These are phyloP conservation scores for Ustilago curta DNA, from an alignment of 1,284 basidiomycete species.

Conservation along the genomic window DNA sequence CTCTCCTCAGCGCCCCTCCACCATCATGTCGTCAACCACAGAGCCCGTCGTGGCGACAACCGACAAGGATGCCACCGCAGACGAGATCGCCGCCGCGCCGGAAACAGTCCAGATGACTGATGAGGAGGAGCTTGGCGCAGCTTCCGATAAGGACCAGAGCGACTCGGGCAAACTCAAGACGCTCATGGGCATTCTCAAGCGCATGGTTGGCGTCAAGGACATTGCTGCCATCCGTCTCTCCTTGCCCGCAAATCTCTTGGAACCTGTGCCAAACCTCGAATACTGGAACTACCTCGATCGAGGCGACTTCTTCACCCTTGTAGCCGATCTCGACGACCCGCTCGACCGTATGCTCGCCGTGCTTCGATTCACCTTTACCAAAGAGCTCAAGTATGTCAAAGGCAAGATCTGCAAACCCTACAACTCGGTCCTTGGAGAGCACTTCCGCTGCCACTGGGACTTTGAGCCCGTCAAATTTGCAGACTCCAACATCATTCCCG, in stretches of 20 bases:
- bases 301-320: constrained; percentile 84
- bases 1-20: too few relatives aligned
- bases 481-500: constrained; percentile 54
- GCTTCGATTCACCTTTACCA: constrained; percentile 85
- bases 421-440: constrained; percentile 69
- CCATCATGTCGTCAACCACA: constrained; percentile 29
- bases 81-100: constrained; percentile 53
- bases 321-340: constrained; percentile 89
- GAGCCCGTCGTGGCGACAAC: constrained; percentile 26
- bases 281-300: constrained; percentile 85
- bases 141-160: constrained; percentile 57
- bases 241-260: constrained; percentile 66
- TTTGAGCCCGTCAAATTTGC: constrained; percentile 45
- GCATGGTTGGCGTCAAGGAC: constrained; percentile 67
- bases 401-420: constrained; percentile 95
- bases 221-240: constrained; percentile 66
- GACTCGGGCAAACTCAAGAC: constrained; percentile 66
- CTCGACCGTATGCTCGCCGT: constrained; percentile 92
- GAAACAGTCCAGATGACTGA: constrained; percentile 63
- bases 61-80: constrained; percentile 54
- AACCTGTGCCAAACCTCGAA: constrained; percentile 67
- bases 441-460: constrained; percentile 68
- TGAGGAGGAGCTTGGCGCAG: constrained; percentile 60
- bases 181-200: constrained; percentile 64
- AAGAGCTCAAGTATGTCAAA: constrained; percentile 89